These are phyloP conservation scores for Persicaria tinctoria DNA, from an alignment of 148 eudicot genomes.

Conservation along the genomic window DNA sequence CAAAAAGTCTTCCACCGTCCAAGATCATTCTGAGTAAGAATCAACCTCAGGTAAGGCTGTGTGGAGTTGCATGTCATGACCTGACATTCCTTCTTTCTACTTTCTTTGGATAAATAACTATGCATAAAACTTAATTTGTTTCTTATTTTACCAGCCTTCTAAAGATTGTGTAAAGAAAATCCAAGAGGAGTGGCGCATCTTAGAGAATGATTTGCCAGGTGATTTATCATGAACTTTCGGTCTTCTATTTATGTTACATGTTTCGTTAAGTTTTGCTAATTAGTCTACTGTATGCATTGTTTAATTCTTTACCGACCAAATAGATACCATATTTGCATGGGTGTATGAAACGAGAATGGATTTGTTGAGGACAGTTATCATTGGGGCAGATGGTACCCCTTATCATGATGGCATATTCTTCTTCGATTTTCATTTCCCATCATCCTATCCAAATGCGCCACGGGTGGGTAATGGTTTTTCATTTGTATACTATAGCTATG, in stretches of 20 bases:
- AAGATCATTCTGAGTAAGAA: slow-evolving; percentile 44
- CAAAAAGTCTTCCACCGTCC: slow-evolving; percentile 61
- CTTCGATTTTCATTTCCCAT: slow-evolving; percentile 65
- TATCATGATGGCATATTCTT: slow-evolving; percentile 86
- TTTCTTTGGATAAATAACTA: background rate
- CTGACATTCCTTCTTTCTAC: background rate
- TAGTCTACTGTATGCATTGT: background rate
- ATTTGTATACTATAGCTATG: background rate
- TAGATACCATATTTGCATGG: slow-evolving; percentile 72
- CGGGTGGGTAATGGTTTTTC: slow-evolving; percentile 48
- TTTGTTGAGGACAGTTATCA: slow-evolving; percentile 66
- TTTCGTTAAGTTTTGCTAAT: background rate
- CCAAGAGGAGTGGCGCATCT: slow-evolving; percentile 77
- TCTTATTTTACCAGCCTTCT: slow-evolving; percentile 40
- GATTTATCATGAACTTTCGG: background rate
- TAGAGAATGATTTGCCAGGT: slow-evolving; percentile 83
- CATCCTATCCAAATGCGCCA: slow-evolving; percentile 47
- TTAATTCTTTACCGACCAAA: background rate
- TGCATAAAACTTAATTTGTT: background rate
- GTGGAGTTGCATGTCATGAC: background rate
- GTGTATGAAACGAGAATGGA: slow-evolving; percentile 80
- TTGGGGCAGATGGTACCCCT: slow-evolving; percentile 89
- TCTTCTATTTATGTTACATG: background rate
- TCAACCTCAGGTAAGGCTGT: background rate
- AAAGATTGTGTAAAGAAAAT: slow-evolving; percentile 63